These are phyloP conservation scores for Aspergillus nidulans DNA, from an alignment of 495 filamentous ascomycete species.

Conservation along the genomic window DNA sequence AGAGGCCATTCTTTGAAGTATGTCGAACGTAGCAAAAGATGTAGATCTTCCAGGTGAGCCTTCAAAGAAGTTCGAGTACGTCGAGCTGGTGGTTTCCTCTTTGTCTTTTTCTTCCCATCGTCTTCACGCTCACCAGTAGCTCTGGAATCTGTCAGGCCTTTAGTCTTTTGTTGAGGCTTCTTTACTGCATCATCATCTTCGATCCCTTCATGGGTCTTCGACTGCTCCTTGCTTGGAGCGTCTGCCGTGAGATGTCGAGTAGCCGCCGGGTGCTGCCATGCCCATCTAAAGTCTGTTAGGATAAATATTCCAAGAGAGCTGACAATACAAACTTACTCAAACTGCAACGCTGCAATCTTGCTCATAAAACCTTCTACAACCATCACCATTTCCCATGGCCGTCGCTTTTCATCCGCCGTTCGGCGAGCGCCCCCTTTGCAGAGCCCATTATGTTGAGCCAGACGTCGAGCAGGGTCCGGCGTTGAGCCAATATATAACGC, in stretches of 20 bases:
- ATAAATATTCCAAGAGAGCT: too few relatives aligned
- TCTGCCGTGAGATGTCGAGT: conserved; percentile 61
- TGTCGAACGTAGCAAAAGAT: conserved; percentile 69
- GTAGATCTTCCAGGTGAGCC: conserved; percentile 67
- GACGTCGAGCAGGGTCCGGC: conserved; percentile 73
- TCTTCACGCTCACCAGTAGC: not conserved
- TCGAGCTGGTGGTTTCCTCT: conserved; percentile 14
- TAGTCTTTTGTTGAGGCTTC: not conserved
- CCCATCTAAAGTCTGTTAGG: conserved; percentile 62
- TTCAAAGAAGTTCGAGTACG: conserved; percentile 56
- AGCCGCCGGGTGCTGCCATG: conserved; percentile 76
- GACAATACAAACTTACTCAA: conserved; percentile 92
- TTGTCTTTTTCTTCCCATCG: conserved; percentile 4
- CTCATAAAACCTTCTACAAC: conserved; percentile 87
- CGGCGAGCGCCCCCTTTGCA: conserved; percentile 71
- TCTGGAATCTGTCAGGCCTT: not conserved
- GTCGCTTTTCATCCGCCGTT: conserved; percentile 59
- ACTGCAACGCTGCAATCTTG: conserved; percentile 82
- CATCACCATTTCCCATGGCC: conserved; percentile 91
- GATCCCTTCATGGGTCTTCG: conserved; percentile 22
- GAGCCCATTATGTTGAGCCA: conserved; percentile 85
- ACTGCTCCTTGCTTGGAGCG: not conserved
- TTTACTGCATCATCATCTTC: conserved; percentile 38
- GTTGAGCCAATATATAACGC: conserved; percentile 87
- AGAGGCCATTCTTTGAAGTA: conserved; percentile 83